phyloP scores from a whole-genome alignment of 208 protist genomes.

The Histomonas meleagridis region DNA sequence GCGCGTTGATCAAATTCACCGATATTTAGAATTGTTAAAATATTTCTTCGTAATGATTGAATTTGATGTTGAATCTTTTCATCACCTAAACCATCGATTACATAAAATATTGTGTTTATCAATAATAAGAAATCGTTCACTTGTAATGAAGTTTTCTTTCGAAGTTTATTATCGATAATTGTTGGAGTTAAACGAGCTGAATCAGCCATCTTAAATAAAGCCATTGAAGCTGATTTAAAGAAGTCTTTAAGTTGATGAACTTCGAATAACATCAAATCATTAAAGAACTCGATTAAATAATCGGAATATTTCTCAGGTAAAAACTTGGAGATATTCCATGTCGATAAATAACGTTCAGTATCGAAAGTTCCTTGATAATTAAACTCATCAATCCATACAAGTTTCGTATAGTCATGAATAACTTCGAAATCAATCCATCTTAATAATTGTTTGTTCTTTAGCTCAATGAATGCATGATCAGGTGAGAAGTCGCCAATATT shows the following conservation, averaged over 20 bases:
- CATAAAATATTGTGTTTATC: not conserved
- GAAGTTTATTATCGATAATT: not conserved
- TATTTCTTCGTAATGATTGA: not conserved
- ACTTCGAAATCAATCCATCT: not conserved
- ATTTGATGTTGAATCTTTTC: not conserved
- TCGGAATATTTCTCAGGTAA: not conserved
- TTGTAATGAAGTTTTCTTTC: not conserved
- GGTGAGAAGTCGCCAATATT: not conserved
- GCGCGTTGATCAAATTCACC: not conserved
- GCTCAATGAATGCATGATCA: not conserved
- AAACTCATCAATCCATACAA: slow-evolving; percentile 11
- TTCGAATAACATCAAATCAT: not conserved
- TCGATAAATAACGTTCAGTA: no score
- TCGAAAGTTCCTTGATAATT: not conserved
- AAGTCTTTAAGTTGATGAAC: not conserved
- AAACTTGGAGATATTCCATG: not conserved
- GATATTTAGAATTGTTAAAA: not conserved
- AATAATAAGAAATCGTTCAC: not conserved
- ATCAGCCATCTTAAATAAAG: not conserved
- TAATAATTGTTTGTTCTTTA: not conserved
- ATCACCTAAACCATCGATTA: not conserved
- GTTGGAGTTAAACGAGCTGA: no score
- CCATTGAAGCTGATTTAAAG: not conserved
- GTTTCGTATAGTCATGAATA: not conserved
- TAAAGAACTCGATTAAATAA: not conserved